phyloP scores from a whole-genome alignment of 108 stramenopile genomes.

The Cyclostephanos tholiformis region DNA sequence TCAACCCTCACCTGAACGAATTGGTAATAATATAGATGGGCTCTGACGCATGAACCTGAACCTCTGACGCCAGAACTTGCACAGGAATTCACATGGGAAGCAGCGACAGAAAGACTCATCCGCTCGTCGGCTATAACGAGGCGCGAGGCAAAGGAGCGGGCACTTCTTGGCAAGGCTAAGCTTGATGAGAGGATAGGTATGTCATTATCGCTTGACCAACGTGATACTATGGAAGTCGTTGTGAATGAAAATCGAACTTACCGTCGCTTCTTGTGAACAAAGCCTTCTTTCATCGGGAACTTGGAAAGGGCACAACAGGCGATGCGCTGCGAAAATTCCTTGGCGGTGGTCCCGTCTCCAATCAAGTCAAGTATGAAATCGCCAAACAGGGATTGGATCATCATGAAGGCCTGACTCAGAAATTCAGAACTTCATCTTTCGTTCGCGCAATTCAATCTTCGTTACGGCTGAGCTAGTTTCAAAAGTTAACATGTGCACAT shows the following conservation, averaged over 20 bases:
- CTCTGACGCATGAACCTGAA: conserved; percentile 76
- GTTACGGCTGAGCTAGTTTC: conserved; percentile 6
- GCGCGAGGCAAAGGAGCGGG: conserved; percentile 59
- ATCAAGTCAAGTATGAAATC: conserved; percentile 68
- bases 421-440: conserved; percentile 60
- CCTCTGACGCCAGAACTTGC: conserved; percentile 67
- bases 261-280: no score
- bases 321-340: conserved; percentile 69
- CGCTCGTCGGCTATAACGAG: conserved; percentile 68
- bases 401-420: conserved; percentile 52
- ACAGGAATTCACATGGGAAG: conserved; percentile 77
- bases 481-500: no score
- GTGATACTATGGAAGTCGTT: no score
- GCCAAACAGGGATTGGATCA: conserved; percentile 31
- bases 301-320: conserved; percentile 73
- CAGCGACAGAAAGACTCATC: conserved; percentile 81
- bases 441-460: conserved; percentile 59
- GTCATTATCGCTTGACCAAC: no score
- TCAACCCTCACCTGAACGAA: not conserved
- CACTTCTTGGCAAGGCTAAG: conserved; percentile 54
- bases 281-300: conserved; percentile 72
- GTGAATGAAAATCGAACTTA: no score
- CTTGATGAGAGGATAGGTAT: conserved; percentile 70
- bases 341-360: conserved; percentile 70
- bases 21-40: conserved; percentile 51